Percentiles rank a stretch among this genome's conserved stretches.
phyloP scores from a whole-genome alignment of 2,329 filamentous ascomycete species.

The Penicillium fuscoglaucum region DNA sequence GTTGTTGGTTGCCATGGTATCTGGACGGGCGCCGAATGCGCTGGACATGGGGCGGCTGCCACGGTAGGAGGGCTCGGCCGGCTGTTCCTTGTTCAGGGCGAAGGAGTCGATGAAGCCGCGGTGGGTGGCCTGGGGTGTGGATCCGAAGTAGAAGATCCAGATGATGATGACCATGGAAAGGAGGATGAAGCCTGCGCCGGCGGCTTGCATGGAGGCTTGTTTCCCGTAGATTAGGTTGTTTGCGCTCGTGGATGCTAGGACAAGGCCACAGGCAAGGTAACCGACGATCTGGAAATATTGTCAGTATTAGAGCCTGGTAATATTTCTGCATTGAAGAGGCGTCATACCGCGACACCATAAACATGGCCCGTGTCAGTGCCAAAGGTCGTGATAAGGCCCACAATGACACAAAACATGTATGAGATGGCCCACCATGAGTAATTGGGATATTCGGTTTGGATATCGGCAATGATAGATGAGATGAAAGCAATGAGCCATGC shows the following conservation, averaged over 20 bases:
- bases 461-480: slow-evolving; percentile 72
- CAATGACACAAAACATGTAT: slow-evolving; percentile 80
- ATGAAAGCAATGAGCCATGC: slow-evolving; percentile 95
- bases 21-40: slow-evolving; percentile 72
- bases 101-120: slow-evolving; percentile 95
- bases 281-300: slow-evolving; percentile 65
- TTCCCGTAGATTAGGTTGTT: slow-evolving; percentile 81
- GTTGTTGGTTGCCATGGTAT: slow-evolving; percentile 72
- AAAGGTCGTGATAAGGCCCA: slow-evolving; percentile 77
- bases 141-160: slow-evolving; percentile 99
- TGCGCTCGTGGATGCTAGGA: slow-evolving; percentile 81
- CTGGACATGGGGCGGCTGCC: slow-evolving; percentile 70
- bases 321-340: neutral
- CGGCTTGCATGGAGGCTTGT: slow-evolving; percentile 72
- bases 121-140: slow-evolving; percentile 79
- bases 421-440: slow-evolving; percentile 91
- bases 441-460: slow-evolving; percentile 65
- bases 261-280: slow-evolving; percentile 78
- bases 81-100: slow-evolving; percentile 79
- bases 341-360: slow-evolving; percentile 78
- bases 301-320: slow-evolving; percentile 27
- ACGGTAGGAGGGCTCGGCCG: slow-evolving; percentile 53
- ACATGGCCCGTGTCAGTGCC: slow-evolving; percentile 81
- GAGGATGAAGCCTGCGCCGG: slow-evolving; percentile 88
- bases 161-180: slow-evolving; percentile 90